Conservation (phyloP, 257 asterid genomes). For the Orobanche coerulescens region DNA sequence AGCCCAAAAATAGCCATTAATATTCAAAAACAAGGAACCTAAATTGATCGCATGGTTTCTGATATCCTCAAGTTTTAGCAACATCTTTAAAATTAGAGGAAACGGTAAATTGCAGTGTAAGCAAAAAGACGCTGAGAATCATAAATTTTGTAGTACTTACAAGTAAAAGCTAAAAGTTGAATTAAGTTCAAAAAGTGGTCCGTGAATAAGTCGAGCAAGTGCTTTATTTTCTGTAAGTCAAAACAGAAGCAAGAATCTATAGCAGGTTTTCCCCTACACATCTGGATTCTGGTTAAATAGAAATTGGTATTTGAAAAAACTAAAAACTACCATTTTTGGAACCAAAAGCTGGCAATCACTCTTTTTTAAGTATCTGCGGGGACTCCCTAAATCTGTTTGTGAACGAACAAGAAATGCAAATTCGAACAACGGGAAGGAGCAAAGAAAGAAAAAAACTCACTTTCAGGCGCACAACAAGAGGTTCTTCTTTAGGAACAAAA, state of each 20-base stretch:
- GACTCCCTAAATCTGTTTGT: not conserved
- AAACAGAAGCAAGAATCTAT: not conserved
- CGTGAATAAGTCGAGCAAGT: not conserved
- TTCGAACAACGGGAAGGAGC: conserved; percentile 1
- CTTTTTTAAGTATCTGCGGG: not conserved
- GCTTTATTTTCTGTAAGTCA: not conserved
- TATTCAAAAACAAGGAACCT: not conserved
- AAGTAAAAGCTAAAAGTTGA: not conserved
- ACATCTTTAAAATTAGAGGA: not conserved
- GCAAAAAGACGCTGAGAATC: not conserved
- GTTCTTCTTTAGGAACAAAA: conserved; percentile 54
- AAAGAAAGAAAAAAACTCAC: conserved; percentile 33
- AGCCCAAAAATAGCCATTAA: conserved; percentile 1
- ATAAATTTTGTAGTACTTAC: not conserved
- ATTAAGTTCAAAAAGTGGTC: no score
- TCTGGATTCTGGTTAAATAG: not conserved
- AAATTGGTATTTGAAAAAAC: no score
- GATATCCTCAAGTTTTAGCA: conserved; percentile 2
- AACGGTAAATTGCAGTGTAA: no score
- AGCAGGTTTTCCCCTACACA: not conserved
- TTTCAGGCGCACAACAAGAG: conserved; percentile 83
- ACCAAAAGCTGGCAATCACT: not conserved
- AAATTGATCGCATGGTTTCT: not conserved
- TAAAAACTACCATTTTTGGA: no score
- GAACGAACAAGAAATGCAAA: conserved; percentile 14